These are phyloP conservation scores for Russula dissimulans DNA, from an alignment of 768 basidiomycete species.

Conservation along the genomic window DNA sequence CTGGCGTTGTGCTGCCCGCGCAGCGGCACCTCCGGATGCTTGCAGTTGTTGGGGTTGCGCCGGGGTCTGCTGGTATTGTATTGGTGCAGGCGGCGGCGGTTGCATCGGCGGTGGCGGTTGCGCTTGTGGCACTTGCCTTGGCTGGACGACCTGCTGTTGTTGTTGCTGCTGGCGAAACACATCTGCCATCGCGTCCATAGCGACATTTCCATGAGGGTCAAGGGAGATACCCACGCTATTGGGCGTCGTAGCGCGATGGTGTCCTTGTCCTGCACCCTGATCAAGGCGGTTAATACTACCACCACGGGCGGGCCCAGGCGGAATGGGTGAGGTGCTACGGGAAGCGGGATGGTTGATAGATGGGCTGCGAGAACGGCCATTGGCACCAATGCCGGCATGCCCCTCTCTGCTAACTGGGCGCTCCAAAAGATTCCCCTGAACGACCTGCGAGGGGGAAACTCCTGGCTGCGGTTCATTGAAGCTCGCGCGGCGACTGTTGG, in stretches of 20 bases:
- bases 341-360: slow-evolving; percentile 34
- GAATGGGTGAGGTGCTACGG: slow-evolving; percentile 46
- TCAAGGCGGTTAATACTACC: slow-evolving; percentile 9
- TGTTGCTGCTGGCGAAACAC: slow-evolving; percentile 27
- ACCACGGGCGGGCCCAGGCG: slow-evolving; percentile 17
- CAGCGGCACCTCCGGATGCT: background rate
- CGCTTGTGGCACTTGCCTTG: slow-evolving; percentile 19
- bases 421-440: slow-evolving; percentile 23
- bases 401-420: slow-evolving; percentile 55
- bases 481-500: slow-evolving; percentile 25
- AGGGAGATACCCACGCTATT: slow-evolving; percentile 77
- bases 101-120: slow-evolving; percentile 31
- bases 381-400: slow-evolving; percentile 77
- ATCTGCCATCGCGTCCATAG: slow-evolving; percentile 71
- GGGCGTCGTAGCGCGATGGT: slow-evolving; percentile 55
- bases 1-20: slow-evolving; percentile 7
- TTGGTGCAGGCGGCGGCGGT: slow-evolving; percentile 26
- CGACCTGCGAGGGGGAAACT: slow-evolving; percentile 22
- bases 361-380: slow-evolving; percentile 53
- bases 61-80: slow-evolving; percentile 32
- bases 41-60: slow-evolving; percentile 26
- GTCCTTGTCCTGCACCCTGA: slow-evolving; percentile 20
- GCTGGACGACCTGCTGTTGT: slow-evolving; percentile 17
- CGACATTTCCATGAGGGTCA: slow-evolving; percentile 70
- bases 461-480: slow-evolving; percentile 23